A percentile compares a stretch with the other conserved stretches of the same genome.
Conservation (phyloP, 306 rosid species). For the Vigna nakashimae region DNA sequence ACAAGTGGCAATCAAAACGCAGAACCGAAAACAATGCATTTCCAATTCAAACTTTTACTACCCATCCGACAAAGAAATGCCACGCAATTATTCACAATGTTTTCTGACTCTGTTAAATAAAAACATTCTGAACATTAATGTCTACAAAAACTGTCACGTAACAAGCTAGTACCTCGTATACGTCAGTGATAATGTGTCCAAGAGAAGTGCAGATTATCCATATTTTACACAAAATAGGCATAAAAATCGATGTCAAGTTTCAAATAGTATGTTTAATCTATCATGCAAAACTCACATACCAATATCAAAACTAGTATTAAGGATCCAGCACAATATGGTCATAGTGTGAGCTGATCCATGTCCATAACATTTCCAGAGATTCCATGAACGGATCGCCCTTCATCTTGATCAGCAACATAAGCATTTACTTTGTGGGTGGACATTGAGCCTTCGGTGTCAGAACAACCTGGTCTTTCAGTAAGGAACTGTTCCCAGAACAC, state of each 20-base stretch:
- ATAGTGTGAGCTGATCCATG: constrained; percentile 55
- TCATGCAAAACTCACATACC: constrained; percentile 18
- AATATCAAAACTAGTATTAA: neutral
- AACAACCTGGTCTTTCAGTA: constrained; percentile 81
- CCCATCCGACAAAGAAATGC: neutral
- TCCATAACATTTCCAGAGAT: constrained; percentile 48
- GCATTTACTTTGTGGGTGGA: constrained; percentile 59
- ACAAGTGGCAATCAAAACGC: neutral
- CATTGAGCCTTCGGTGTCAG: constrained; percentile 75
- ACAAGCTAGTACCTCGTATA: neutral
- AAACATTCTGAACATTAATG: neutral
- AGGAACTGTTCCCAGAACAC: constrained; percentile 65
- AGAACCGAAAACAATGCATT: neutral
- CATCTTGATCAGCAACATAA: constrained; percentile 59
- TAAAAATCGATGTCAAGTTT: neutral
- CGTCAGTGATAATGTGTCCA: neutral
- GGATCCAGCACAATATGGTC: constrained; percentile 36
- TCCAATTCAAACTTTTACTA: neutral
- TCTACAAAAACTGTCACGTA: constrained; percentile 5
- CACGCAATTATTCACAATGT: neutral
- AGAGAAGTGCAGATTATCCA: neutral
- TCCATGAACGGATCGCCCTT: constrained; percentile 33
- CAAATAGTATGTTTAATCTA: neutral
- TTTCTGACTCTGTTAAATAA: neutral
- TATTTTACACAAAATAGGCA: neutral